Evolutionary conservation across 1,139 yeast species (phyloP), one percentile per base, ranked within the genome.

Genomic region (Candida glucosophila): DNA sequence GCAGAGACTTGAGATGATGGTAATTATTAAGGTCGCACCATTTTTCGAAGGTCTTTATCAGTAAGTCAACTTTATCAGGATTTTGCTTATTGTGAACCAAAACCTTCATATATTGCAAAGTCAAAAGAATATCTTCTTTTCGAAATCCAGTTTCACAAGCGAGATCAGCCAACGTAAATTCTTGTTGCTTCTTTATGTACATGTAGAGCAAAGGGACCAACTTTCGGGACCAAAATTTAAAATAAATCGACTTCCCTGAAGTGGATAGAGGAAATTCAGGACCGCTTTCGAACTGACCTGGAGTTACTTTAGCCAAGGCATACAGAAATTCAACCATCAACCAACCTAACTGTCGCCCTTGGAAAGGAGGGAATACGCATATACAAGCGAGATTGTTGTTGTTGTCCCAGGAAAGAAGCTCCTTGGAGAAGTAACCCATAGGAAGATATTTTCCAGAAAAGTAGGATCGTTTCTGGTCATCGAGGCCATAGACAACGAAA

Each of bases 371-470:
- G 36, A 90, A 82, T 4, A 85, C 73, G 39, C 93, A 67, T 14
- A 90, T 81, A 46, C 97, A 90, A 1, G 96, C 95, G 25, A 90
- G 57, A 46, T 90, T 90, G 44, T 56, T 61, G 33, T 86, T 82
- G 29, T 73, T 69, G 29, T 83, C 92, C 73, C 88, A 83, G 0
- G 95, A 77, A 2, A 80, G 61, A 23, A 79, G 55, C 44, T 90
- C 98, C 39, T 83, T 82, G 13, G 96, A 86, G 43, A 85, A 90
- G 47, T 85, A 90, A 2, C 97, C 98, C 79, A 86, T 73, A 5
- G 92, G 86, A 24, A 62, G 44, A 28, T 43, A 51, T 14, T 37
- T 32, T 7, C 36, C 40, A 15, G 20, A 15, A 11, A 23, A 8
- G 4, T n/a, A 13, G n/a, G 18, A 2, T 15, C 22, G 14, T 11